Conservation (phyloP, 768 basidiomycete genomes). For the Hypholoma fasciculare region DNA sequence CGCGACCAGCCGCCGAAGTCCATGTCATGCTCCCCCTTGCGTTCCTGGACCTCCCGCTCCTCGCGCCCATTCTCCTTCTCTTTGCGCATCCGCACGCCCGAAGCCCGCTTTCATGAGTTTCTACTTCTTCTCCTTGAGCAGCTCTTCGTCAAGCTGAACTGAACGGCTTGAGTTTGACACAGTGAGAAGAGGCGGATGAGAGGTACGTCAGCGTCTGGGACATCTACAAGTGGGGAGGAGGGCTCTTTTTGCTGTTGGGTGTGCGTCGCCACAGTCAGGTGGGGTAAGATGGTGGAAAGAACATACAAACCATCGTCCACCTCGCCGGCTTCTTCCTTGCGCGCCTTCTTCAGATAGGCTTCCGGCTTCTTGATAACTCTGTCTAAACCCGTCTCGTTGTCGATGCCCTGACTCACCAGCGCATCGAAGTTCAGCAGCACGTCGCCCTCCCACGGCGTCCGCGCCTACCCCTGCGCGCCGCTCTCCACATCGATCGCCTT, state of each 20-base stretch:
- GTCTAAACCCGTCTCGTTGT: slow-evolving; percentile 77
- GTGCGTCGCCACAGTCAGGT: background rate
- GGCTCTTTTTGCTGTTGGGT: slow-evolving; percentile 65
- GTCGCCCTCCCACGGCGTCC: too few species aligned
- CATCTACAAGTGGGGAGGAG: slow-evolving; percentile 87
- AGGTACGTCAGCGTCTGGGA: slow-evolving; percentile 83
- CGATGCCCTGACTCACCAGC: slow-evolving; percentile 56
- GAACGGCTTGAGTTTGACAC: background rate
- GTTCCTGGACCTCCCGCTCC: slow-evolving; percentile 51
- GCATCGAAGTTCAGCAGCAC: too few species aligned
- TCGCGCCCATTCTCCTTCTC: slow-evolving; percentile 89
- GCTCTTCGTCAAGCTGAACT: slow-evolving; percentile 80
- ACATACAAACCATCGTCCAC: slow-evolving; percentile 63
- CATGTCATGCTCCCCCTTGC: slow-evolving; percentile 53
- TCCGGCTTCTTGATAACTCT: slow-evolving; percentile 88
- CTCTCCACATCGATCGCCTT: too few species aligned
- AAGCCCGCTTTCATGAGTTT: slow-evolving; percentile 90
- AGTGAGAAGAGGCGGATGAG: background rate
- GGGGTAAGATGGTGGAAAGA: background rate
- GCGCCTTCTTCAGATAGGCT: slow-evolving; percentile 66
- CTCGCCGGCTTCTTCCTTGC: slow-evolving; percentile 74
- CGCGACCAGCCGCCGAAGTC: slow-evolving; percentile 76
- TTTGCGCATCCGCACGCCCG: slow-evolving; percentile 74
- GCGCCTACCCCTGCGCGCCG: too few species aligned
- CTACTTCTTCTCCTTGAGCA: slow-evolving; percentile 93